phyloP scores from a whole-genome alignment of 176 grass and related monocot species.

The Ampelocalamus luodianensis region DNA sequence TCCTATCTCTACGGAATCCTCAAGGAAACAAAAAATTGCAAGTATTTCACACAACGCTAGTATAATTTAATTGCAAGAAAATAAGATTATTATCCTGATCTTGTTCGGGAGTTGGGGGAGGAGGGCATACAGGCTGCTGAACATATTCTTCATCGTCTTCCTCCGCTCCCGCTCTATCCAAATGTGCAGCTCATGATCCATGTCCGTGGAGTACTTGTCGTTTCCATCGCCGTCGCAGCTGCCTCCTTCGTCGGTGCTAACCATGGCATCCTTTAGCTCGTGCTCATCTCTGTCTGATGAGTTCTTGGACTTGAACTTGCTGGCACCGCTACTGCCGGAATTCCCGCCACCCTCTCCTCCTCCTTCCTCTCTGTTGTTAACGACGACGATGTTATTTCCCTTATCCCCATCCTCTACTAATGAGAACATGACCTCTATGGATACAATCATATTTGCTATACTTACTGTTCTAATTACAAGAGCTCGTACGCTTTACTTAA shows the following conservation, averaged over 20 bases:
- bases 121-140: constrained; percentile 41
- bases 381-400: background rate
- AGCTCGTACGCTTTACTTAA: too few species aligned
- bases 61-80: background rate
- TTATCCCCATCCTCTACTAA: too few species aligned
- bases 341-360: background rate
- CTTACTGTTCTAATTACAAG: too few species aligned
- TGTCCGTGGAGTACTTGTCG: background rate
- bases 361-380: too few species aligned
- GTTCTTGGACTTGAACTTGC: background rate
- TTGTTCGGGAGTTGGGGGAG: constrained; percentile 45
- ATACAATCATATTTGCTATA: too few species aligned
- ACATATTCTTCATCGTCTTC: constrained; percentile 62
- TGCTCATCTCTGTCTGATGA: background rate
- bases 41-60: background rate
- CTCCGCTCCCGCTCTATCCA: constrained; percentile 51
- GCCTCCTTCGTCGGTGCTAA: background rate
- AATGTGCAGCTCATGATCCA: constrained; percentile 20
- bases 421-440: too few species aligned
- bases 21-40: background rate
- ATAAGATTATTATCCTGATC: background rate
- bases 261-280: background rate
- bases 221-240: background rate
- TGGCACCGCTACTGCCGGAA: rapidly evolving
- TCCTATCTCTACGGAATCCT: background rate